Evolutionary conservation across 1,284 basidiomycete species (phyloP).

Genomic region (Malassezia psittaci): DNA sequence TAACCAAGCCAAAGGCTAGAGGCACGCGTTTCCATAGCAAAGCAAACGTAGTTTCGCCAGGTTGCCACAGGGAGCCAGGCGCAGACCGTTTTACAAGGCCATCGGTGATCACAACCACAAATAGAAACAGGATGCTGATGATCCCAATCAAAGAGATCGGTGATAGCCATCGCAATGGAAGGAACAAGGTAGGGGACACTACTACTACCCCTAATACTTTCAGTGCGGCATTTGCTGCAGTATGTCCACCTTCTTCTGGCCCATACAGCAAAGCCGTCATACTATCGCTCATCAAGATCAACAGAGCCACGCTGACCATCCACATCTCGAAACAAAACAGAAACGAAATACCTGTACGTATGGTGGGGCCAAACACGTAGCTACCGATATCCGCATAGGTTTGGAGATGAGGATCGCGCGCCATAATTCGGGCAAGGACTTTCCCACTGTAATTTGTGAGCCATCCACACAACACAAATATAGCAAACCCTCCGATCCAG

Average conservation of each 20-base stretch:
- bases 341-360: conserved; percentile 32
- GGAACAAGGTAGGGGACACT: conserved; percentile 36
- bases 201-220: conserved; percentile 34
- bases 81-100: conserved; percentile 66
- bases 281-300: conserved; percentile 43
- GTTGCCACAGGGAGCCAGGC: conserved; percentile 71
- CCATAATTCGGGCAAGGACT: conserved; percentile 41
- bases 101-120: conserved; percentile 71
- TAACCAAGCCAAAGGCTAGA: conserved; percentile 71
- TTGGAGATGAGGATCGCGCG: conserved; percentile 31
- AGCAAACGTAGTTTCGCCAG: conserved; percentile 61
- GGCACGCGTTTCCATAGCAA: conserved; percentile 55
- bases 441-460: conserved; percentile 46
- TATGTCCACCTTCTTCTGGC: not conserved
- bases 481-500: conserved; percentile 28
- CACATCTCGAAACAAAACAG: conserved; percentile 45
- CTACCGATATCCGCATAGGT: conserved; percentile 46
- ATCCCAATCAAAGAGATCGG: conserved; percentile 43
- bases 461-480: conserved; percentile 37
- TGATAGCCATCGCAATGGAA: conserved; percentile 35
- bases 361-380: conserved; percentile 38
- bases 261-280: conserved; percentile 27
- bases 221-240: conserved; percentile 13
- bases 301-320: conserved; percentile 39
- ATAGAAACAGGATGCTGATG: conserved; percentile 55